Conservation (phyloP, 352 stramenopile genomes). For the Phytophthora pluvialis region DNA sequence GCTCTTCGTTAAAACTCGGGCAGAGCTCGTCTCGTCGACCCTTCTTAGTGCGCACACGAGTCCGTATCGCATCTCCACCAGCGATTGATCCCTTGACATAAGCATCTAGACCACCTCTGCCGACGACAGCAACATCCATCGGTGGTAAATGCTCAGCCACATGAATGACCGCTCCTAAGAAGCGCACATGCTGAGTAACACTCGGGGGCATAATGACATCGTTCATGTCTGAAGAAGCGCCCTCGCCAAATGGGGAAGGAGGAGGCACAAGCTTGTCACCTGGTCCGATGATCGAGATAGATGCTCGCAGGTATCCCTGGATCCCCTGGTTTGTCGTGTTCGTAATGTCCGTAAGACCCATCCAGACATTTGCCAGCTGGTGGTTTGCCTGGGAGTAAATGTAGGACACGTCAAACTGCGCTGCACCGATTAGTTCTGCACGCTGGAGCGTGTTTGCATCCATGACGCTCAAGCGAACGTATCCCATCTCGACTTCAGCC, state of each 20-base stretch:
- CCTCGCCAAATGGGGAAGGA: slow-evolving; percentile 62
- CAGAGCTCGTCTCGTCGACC: slow-evolving; percentile 69
- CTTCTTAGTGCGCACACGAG: slow-evolving; percentile 81
- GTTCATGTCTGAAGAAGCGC: slow-evolving; percentile 50
- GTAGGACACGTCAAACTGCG: slow-evolving; percentile 89
- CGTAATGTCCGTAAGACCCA: slow-evolving; percentile 87
- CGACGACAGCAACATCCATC: slow-evolving; percentile 75
- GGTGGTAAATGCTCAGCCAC: slow-evolving; percentile 73
- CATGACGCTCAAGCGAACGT: slow-evolving; percentile 83
- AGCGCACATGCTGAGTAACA: slow-evolving; percentile 78
- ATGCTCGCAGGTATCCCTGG: slow-evolving; percentile 91
- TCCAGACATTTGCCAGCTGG: slow-evolving; percentile 91
- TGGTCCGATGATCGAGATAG: slow-evolving; percentile 88
- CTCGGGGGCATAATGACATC: slow-evolving; percentile 84
- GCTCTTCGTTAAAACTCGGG: slow-evolving; percentile 81
- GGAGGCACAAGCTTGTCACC: slow-evolving; percentile 82
- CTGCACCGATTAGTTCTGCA: slow-evolving; percentile 89
- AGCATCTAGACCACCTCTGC: slow-evolving; percentile 70
- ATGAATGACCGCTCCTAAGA: slow-evolving; percentile 71
- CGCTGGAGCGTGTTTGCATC: slow-evolving; percentile 87
- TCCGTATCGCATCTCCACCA: slow-evolving; percentile 66
- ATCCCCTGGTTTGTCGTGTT: slow-evolving; percentile 86
- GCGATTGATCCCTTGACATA: slow-evolving; percentile 72
- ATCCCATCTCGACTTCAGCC: slow-evolving; percentile 83
- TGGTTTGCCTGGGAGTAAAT: slow-evolving; percentile 89